Base-by-base conservation (phyloP, 140 eudicot species). In the Ambrosia hybrid region DNA sequence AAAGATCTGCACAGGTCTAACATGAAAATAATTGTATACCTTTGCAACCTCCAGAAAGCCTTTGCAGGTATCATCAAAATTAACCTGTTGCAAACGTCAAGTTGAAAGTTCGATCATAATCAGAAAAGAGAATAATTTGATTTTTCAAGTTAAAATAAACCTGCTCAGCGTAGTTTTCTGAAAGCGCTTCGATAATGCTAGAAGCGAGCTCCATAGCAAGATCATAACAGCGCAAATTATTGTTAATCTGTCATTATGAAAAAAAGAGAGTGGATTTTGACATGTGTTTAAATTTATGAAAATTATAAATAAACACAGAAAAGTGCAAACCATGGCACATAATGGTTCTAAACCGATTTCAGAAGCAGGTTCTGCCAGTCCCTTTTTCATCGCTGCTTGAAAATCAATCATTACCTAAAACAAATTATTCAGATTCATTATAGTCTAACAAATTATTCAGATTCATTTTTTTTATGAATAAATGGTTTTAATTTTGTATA, bases 41-140 rank as follows among this genome's bases (percentile, higher is more conserved):
- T 90, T 94, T 56, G 99, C 95, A 79, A 94, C 99, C 82, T 94
- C 99, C 68, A 94, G 83, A 81, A 94, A 94, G 53, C 99, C 99
- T 88, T 94, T 94, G 85, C 99, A 94, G 5, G 99, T 94, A 74
- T 94, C 99, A 73, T 94, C 99, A 94, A 94, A 94, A 81, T 88
- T 83, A 58, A 94, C 87, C 99, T 94, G 91, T 46, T 73, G 62
- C 64, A 85, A 52, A 64, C 33, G 41, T 68, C 53, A 61, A 13
- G 39, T 34, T 48, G 39, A 11, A 13, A 39, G 75, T 39, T 46
- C 17, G 71, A 65, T 6, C 9, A 30, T 12, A 17, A 63, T n/a
- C 37, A 52, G 41, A 61, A 33, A 51, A 51, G 0, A 37, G 4
- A 52, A 75, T 33, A 6, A 33, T 51, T 9, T 58, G 63, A 15